Base-by-base conservation (phyloP, 805 yeast genomes). In the Suhomyces canberraensis region DNA sequence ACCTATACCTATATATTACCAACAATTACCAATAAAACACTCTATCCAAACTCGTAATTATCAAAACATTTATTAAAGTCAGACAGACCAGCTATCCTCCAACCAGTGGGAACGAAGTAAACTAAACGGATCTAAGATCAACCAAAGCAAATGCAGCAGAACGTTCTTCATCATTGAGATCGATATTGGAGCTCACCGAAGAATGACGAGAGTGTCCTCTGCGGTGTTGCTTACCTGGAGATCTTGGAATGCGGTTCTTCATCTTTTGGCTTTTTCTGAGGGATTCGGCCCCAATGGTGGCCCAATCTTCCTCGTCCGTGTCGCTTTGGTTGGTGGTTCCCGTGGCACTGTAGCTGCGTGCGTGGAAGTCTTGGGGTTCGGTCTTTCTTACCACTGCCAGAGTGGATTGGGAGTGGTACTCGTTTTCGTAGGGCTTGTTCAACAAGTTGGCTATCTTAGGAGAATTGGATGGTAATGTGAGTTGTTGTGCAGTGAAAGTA, bases 301-400 rank as follows among this genome's bases (percentile, higher is more conserved):
- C 84, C 98, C 98, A 91, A 60, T 91, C 98, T 60, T 91, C 98
- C 54, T 91, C 98, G 59, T 91, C 98, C 0, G 98, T 91, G 52
- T 87, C 95, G 29, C 80, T 73, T 35, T 60, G 66, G 16, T 50
- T 49, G 31, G 13, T 11, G n/a, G 9, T 16, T 3, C 13, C 18
- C 15, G 31, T 20, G 16, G 18, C 31, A 13, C 33, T 30, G 21
- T 15, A 31, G 21, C 28, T 18, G 13, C 36, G 36, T 8, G 14
- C 21, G 22, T 21, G 31, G 15, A 11, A 14, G 14, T 24, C 14
- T 11, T n/a, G 19, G 4, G 36, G 16, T 14, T 15, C 17, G 20
- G 16, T 16, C 30, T 32, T 40, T 22, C 22, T 30, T 11, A 32
- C 18, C 14, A 44, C 47, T 3, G 39, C 38, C 13, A 42, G 39